Percentiles rank a stretch among this genome's conserved stretches.
phyloP scores from a whole-genome alignment of 1,284 basidiomycete species.

The Malassezia psittaci region DNA sequence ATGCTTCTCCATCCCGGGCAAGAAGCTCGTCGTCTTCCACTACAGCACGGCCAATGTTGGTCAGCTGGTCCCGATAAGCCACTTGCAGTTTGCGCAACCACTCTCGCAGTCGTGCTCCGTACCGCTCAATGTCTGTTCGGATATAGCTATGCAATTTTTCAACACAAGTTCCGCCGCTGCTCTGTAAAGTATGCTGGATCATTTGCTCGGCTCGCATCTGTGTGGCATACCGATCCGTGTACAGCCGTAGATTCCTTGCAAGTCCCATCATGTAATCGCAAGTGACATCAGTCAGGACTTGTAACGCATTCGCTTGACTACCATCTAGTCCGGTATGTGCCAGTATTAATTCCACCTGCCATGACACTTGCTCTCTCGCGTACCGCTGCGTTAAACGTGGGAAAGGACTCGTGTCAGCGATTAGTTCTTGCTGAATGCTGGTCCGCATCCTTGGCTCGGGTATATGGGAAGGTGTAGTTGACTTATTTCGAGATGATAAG shows the following conservation, averaged over 20 bases:
- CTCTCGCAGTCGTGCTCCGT: constrained; percentile 65
- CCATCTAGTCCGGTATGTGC: constrained; percentile 44
- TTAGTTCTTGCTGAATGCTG: no score
- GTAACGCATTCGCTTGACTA: constrained; percentile 54
- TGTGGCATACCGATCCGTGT: constrained; percentile 67
- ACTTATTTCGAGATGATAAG: not conserved
- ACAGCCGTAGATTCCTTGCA: constrained; percentile 70
- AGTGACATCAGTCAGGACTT: constrained; percentile 68
- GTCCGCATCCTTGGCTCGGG: no score
- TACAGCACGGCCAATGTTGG: constrained; percentile 51
- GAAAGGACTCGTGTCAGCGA: not conserved
- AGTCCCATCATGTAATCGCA: constrained; percentile 74
- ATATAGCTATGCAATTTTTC: constrained; percentile 74
- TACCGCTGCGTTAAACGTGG: constrained; percentile 12
- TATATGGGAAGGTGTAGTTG: not conserved
- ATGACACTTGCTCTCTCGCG: constrained; percentile 23
- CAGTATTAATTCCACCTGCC: constrained; percentile 28
- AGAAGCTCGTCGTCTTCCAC: constrained; percentile 64
- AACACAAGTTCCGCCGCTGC: constrained; percentile 67
- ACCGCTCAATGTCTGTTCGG: constrained; percentile 73
- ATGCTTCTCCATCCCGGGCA: constrained; percentile 65
- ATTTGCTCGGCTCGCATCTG: constrained; percentile 84
- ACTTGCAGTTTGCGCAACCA: constrained; percentile 72
- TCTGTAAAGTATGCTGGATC: constrained; percentile 74
- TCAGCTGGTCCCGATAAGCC: constrained; percentile 62